These are phyloP conservation scores for Rhodotorula toruloides DNA, from an alignment of 768 basidiomycete genomes.

Conservation along the genomic window DNA sequence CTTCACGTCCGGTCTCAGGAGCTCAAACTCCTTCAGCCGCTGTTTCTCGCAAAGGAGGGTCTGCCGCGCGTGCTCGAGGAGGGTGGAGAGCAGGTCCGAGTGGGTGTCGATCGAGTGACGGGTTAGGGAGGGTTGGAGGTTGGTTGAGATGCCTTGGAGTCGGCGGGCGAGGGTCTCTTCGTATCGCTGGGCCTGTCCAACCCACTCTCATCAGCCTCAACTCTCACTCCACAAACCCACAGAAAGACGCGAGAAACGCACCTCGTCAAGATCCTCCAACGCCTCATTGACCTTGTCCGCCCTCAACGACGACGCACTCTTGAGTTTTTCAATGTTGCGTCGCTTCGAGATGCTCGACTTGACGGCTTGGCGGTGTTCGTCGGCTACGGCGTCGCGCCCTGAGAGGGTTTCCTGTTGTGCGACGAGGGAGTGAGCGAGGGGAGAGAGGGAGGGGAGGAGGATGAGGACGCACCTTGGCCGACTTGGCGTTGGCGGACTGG, in stretches of 20 bases:
- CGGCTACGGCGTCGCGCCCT: constrained; percentile 81
- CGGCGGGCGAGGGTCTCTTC: constrained; percentile 77
- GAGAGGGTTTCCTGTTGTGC: constrained; percentile 75
- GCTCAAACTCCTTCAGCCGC: constrained; percentile 77
- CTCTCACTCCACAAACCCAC: no score
- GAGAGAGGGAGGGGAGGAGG: constrained; percentile 1
- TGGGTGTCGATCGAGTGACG: constrained; percentile 80
- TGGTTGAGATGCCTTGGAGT: constrained; percentile 89
- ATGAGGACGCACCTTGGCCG: constrained; percentile 62
- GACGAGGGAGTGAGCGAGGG: background rate
- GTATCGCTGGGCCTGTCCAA: constrained; percentile 77
- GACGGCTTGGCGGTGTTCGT: constrained; percentile 89
- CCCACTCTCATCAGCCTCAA: no score
- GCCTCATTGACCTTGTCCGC: constrained; percentile 84
- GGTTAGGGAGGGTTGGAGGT: constrained; percentile 78
- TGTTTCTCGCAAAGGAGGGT: constrained; percentile 88
- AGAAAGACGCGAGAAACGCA: constrained; percentile 44
- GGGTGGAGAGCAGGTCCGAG: constrained; percentile 79
- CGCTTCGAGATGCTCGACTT: constrained; percentile 91
- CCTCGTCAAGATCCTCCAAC: constrained; percentile 87
- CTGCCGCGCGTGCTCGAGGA: constrained; percentile 88
- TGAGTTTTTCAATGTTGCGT: constrained; percentile 79
- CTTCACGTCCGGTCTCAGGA: constrained; percentile 67
- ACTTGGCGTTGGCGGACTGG: constrained; percentile 92
- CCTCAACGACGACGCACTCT: constrained; percentile 69